phyloP scores from a whole-genome alignment of 805 yeast genomes.

The Candida arabinofermentans region DNA sequence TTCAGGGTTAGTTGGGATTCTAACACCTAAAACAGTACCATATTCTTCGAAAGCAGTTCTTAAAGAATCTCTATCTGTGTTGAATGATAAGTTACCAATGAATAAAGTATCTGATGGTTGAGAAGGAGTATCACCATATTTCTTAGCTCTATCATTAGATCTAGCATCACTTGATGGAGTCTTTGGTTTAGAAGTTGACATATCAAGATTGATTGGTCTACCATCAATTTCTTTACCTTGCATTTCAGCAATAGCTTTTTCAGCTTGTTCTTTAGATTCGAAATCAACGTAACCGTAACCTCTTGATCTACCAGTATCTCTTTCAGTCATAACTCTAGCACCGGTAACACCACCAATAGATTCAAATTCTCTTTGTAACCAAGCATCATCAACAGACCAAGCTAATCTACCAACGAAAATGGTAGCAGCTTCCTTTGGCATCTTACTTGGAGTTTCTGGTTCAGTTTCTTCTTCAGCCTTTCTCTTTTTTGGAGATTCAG shows the following conservation, averaged over 20 bases:
- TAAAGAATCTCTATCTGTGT: slow-evolving; percentile 76
- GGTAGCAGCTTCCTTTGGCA: slow-evolving; percentile 72
- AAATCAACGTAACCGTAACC: slow-evolving; percentile 99
- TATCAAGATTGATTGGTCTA: slow-evolving; percentile 90
- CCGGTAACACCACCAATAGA: slow-evolving; percentile 72
- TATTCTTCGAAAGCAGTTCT: slow-evolving; percentile 67
- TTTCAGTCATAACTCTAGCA: slow-evolving; percentile 93
- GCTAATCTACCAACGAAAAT: slow-evolving; percentile 95
- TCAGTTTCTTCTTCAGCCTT: slow-evolving; percentile 38
- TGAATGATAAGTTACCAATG: slow-evolving; percentile 93
- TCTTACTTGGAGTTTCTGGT: slow-evolving; percentile 47
- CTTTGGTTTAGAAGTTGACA: slow-evolving; percentile 81
- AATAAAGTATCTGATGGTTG: slow-evolving; percentile 94
- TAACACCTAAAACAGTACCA: slow-evolving; percentile 83
- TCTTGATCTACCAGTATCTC: slow-evolving; percentile 79
- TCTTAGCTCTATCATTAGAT: slow-evolving; percentile 73
- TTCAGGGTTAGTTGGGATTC: slow-evolving; percentile 98
- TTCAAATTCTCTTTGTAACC: slow-evolving; percentile 87
- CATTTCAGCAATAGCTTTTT: slow-evolving; percentile 76
- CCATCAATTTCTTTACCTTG: slow-evolving; percentile 97
- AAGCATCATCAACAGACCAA: slow-evolving; percentile 94
- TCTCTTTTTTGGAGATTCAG: slow-evolving; percentile 34
- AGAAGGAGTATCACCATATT: slow-evolving; percentile 86
- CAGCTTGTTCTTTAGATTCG: slow-evolving; percentile 70
- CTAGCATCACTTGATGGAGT: slow-evolving; percentile 44